Evolutionary conservation across 1,139 yeast genomes (phyloP).

Genomic region (Zygosaccharomyces sapae): DNA sequence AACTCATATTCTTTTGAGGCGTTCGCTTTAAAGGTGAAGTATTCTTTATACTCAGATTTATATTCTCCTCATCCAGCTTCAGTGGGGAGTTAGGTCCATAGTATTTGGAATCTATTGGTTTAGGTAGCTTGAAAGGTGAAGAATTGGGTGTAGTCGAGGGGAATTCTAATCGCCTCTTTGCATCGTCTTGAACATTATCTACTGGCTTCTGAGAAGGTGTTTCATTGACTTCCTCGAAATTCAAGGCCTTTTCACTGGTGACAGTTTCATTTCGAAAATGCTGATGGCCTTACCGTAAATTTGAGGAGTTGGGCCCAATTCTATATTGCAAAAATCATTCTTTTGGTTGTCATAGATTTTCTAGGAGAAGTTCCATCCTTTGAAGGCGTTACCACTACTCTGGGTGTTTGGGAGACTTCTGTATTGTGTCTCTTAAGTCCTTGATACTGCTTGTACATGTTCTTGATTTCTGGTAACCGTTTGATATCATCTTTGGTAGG

Average conservation of each 20-base stretch:
- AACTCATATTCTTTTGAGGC: conserved; percentile 5
- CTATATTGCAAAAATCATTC: background rate
- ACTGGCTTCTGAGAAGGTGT: background rate
- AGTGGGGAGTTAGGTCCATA: conserved; percentile 36
- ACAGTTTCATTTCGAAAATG: conserved; percentile 33
- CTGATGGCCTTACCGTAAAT: conserved; percentile 35
- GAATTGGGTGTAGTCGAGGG: conserved; percentile 15
- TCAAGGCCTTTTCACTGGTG: conserved; percentile 26
- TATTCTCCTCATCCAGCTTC: conserved; percentile 20
- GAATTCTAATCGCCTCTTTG: conserved; percentile 20
- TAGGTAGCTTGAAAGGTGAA: conserved; percentile 19
- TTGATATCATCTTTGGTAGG: conserved; percentile 33
- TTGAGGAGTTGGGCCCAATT: conserved; percentile 38
- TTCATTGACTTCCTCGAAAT: background rate
- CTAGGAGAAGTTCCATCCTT: background rate
- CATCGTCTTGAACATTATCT: conserved; percentile 4
- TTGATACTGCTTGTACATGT: conserved; percentile 32
- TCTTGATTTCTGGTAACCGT: conserved; percentile 25
- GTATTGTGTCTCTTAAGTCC: conserved; percentile 19
- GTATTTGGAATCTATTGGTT: conserved; percentile 2
- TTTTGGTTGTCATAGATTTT: conserved; percentile 5
- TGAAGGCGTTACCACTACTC: background rate
- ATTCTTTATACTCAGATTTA: conserved; percentile 12
- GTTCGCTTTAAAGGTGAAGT: conserved; percentile 11
- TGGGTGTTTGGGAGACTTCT: conserved; percentile 8